These are phyloP conservation scores for Bipolaris oryzae DNA, from an alignment of 2,329 filamentous ascomycete genomes.

Conservation along the genomic window DNA sequence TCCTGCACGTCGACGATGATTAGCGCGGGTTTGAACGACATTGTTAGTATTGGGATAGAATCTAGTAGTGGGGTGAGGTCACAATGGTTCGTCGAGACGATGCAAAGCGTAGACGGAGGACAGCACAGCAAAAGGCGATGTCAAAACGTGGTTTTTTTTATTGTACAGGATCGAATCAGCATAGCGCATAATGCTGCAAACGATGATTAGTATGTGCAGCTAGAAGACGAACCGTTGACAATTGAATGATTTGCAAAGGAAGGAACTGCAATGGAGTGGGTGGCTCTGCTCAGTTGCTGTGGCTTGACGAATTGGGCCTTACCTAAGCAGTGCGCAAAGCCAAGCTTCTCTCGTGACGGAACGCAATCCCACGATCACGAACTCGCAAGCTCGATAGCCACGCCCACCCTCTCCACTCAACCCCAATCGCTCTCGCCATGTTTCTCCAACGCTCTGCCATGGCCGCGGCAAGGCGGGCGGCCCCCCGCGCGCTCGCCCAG, in stretches of 20 bases:
- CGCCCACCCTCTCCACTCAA: constrained; percentile 43
- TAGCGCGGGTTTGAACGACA: constrained; percentile 59
- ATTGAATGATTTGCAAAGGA: constrained; percentile 7
- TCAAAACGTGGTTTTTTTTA: neutral
- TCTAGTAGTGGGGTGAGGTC: neutral
- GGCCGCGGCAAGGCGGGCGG: constrained; percentile 54
- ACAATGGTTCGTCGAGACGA: neutral
- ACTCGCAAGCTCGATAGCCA: constrained; percentile 37
- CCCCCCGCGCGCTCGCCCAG: constrained; percentile 49
- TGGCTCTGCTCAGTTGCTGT: constrained; percentile 12
- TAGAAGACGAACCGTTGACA: constrained; percentile 6
- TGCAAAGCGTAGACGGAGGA: neutral
- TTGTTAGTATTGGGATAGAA: constrained; percentile 7
- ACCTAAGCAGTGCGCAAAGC: constrained; percentile 29
- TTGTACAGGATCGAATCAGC: constrained; percentile 9
- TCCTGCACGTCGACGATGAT: constrained; percentile 89
- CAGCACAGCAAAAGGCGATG: neutral
- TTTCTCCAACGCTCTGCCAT: constrained; percentile 59
- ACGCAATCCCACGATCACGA: constrained; percentile 32
- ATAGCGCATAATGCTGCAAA: constrained; percentile 12
- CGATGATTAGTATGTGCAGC: neutral
- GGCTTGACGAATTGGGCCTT: constrained; percentile 8
- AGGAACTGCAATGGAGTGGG: neutral
- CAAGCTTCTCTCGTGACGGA: constrained; percentile 26
- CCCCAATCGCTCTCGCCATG: constrained; percentile 50